A percentile compares a stretch with the other conserved stretches of the same genome.
phyloP scores from a whole-genome alignment of 192 early-diverging fungal genomes.

The Dimargaris verticillata region DNA sequence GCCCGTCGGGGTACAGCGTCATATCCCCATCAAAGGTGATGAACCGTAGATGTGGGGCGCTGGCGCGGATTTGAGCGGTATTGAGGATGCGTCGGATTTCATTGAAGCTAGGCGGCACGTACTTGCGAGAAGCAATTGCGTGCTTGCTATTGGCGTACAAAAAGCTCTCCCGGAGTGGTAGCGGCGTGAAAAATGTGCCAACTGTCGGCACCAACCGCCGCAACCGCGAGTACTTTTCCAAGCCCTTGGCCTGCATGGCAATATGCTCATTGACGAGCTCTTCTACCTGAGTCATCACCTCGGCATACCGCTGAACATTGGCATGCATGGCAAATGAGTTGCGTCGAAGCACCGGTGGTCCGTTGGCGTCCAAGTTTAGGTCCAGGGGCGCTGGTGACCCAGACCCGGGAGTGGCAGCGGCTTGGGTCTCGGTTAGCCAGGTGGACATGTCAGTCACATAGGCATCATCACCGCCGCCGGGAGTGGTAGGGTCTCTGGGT shows the following conservation, averaged over 20 bases:
- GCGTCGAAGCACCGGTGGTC: not conserved
- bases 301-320: constrained; percentile 57
- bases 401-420: not conserved
- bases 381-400: not conserved
- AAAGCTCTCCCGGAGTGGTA: constrained; percentile 62
- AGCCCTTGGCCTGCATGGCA: constrained; percentile 10
- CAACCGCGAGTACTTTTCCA: constrained; percentile 50
- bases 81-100: constrained; percentile 82
- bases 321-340: constrained; percentile 22
- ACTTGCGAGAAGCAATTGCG: constrained; percentile 56
- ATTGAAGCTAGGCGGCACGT: constrained; percentile 85
- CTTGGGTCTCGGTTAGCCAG: constrained; percentile 2
- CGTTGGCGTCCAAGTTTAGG: too few species aligned
- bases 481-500: not conserved
- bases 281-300: constrained; percentile 65
- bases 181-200: constrained; percentile 69
- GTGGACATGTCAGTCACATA: constrained; percentile 7
- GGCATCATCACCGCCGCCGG: not conserved
- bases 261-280: constrained; percentile 53
- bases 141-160: constrained; percentile 43
- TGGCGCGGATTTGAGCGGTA: constrained; percentile 67
- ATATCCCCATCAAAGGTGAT: constrained; percentile 93
- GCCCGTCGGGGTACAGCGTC: constrained; percentile 83
- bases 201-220: constrained; percentile 58
- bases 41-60: constrained; percentile 46